These are phyloP conservation scores for Colletotrichum chrysophilum DNA, from an alignment of 2,329 filamentous ascomycete species.

Conservation along the genomic window DNA sequence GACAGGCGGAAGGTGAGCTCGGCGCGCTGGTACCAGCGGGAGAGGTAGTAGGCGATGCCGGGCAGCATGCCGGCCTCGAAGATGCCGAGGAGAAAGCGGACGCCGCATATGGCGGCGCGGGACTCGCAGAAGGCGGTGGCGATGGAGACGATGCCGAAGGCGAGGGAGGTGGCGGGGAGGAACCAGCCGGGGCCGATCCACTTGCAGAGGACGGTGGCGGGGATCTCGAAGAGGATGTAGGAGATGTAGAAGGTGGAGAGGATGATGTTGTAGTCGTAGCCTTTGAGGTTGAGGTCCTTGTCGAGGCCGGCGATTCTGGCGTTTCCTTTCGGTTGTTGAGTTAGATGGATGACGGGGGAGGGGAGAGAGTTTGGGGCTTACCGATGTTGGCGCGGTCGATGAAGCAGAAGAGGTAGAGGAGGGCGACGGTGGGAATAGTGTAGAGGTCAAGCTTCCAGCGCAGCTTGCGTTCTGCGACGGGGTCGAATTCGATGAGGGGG, in stretches of 20 bases:
- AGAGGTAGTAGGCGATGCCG: slow-evolving; percentile 76
- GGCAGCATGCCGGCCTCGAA: slow-evolving; percentile 79
- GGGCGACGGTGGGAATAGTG: slow-evolving; percentile 68
- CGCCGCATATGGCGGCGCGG: slow-evolving; percentile 56
- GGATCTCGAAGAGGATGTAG: slow-evolving; percentile 77
- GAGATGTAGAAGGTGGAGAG: slow-evolving; percentile 74
- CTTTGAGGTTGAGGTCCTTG: slow-evolving; percentile 61
- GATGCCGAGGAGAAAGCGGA: slow-evolving; percentile 70
- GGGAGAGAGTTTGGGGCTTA: slow-evolving; percentile 40
- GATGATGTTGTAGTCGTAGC: slow-evolving; percentile 73
- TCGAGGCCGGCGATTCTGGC: slow-evolving; percentile 70
- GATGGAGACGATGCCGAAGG: slow-evolving; percentile 68
- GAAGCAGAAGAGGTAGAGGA: slow-evolving; percentile 76
- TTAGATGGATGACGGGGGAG: too few species aligned
- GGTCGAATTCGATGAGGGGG: slow-evolving; percentile 59
- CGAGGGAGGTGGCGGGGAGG: slow-evolving; percentile 64
- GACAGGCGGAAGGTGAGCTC: slow-evolving; percentile 72
- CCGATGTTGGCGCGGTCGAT: slow-evolving; percentile 79
- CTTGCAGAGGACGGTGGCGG: slow-evolving; percentile 72
- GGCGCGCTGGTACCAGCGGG: slow-evolving; percentile 72
- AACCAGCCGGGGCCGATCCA: slow-evolving; percentile 76
- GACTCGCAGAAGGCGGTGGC: slow-evolving; percentile 69
- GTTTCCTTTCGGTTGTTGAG: slow-evolving; percentile 57
- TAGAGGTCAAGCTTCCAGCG: slow-evolving; percentile 69
- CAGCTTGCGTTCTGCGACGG: slow-evolving; percentile 60